These are phyloP conservation scores for Mycosphaerella sp. DNA, from an alignment of 2,329 filamentous ascomycete genomes.

Conservation along the genomic window DNA sequence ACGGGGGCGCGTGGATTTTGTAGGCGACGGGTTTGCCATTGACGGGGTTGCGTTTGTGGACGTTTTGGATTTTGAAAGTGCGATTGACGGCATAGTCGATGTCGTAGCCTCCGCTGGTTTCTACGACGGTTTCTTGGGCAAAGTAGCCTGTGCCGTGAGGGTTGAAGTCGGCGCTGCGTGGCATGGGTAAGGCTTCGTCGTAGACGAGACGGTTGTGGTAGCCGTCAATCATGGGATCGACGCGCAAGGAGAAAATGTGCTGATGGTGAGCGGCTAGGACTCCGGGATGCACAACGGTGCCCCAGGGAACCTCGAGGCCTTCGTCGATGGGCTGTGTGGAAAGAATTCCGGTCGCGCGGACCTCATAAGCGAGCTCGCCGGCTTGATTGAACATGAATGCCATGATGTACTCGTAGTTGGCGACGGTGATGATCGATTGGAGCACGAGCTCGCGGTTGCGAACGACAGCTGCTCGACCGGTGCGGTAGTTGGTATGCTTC, in stretches of 20 bases:
- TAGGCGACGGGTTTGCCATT: conserved; percentile 45
- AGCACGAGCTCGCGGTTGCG: conserved; percentile 57
- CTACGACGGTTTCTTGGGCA: conserved; percentile 42
- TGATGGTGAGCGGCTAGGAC: conserved; percentile 66
- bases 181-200: conserved; percentile 53
- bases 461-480: conserved; percentile 53
- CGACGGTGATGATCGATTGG: conserved; percentile 60
- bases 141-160: conserved; percentile 50
- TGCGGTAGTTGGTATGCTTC: conserved; percentile 65
- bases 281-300: conserved; percentile 62
- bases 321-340: conserved; percentile 62
- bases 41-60: conserved; percentile 40
- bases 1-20: conserved; percentile 45
- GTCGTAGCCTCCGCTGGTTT: conserved; percentile 46
- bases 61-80: conserved; percentile 47
- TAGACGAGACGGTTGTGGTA: conserved; percentile 44
- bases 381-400: conserved; percentile 62
- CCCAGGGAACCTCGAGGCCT: conserved; percentile 57
- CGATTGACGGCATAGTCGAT: conserved; percentile 41
- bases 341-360: conserved; percentile 63
- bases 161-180: conserved; percentile 45
- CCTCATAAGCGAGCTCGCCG: conserved; percentile 60
- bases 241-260: conserved; percentile 59
- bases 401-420: conserved; percentile 65
- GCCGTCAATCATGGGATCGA: conserved; percentile 45